phyloP scores from a whole-genome alignment of 2,329 filamentous ascomycete species.

The Amylocarpus encephaloides region DNA sequence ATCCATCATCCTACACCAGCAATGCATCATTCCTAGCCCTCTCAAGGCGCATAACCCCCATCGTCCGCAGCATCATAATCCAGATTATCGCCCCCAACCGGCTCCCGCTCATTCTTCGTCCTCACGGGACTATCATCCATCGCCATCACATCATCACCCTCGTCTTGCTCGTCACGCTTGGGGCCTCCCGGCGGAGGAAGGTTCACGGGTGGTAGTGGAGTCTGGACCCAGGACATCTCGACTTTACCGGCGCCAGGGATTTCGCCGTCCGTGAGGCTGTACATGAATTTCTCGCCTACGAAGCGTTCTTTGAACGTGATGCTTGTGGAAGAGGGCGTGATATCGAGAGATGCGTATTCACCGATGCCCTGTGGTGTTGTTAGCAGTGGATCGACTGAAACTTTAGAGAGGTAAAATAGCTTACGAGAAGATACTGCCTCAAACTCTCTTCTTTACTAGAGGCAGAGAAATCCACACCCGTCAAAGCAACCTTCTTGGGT shows the following conservation, averaged over 20 bases:
- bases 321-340: constrained; percentile 40
- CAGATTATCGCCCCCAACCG: constrained; percentile 26
- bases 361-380: constrained; percentile 46
- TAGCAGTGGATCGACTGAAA: constrained; percentile 5
- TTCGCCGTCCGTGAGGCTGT: constrained; percentile 47
- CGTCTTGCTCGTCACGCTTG: constrained; percentile 10
- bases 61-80: constrained; percentile 39
- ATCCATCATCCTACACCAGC: too few species aligned
- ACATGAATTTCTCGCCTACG: constrained; percentile 65
- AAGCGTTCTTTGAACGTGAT: constrained; percentile 62
- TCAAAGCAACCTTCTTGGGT: constrained; percentile 60
- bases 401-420: constrained; percentile 23
- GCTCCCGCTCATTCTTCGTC: constrained; percentile 17
- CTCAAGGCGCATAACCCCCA: constrained; percentile 27
- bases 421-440: constrained; percentile 64
- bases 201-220: constrained; percentile 24
- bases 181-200: constrained; percentile 11
- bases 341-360: constrained; percentile 54
- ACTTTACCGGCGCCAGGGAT: constrained; percentile 60
- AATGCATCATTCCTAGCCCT: neutral
- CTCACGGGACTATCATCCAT: constrained; percentile 13
- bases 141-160: constrained; percentile 26
- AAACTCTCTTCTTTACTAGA: constrained; percentile 61
- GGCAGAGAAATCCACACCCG: constrained; percentile 56
- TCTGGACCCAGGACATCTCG: constrained; percentile 57